Percentiles rank a stretch among this genome's conserved stretches.
phyloP scores from a whole-genome alignment of 768 basidiomycete species.

The Gloeophyllum trabeum region DNA sequence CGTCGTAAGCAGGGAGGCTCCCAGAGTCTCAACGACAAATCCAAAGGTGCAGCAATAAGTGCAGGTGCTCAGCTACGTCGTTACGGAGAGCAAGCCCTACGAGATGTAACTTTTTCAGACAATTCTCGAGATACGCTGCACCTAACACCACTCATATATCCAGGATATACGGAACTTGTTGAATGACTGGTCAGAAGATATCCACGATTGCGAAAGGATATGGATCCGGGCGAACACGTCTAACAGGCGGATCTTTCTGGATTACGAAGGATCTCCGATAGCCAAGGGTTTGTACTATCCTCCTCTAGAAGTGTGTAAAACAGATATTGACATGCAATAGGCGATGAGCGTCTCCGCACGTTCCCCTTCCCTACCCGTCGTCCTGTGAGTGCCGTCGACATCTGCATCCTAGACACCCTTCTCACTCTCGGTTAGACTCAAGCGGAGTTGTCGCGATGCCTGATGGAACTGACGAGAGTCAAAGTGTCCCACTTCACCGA shows the following conservation, averaged over 20 bases:
- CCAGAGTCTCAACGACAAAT: conserved; percentile 84
- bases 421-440: conserved; percentile 49
- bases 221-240: conserved; percentile 86
- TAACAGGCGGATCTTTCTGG: conserved; percentile 83
- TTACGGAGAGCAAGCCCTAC: conserved; percentile 89
- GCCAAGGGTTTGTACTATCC: conserved; percentile 32
- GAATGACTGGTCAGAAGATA: conserved; percentile 79
- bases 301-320: background rate
- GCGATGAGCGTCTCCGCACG: conserved; percentile 71
- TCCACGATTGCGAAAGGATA: conserved; percentile 77
- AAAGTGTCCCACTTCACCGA: conserved; percentile 85
- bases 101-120: conserved; percentile 50
- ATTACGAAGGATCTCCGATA: conserved; percentile 74
- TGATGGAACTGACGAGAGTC: conserved; percentile 72
- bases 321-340: conserved; percentile 11
- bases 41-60: conserved; percentile 88
- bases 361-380: conserved; percentile 96
- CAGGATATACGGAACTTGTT: conserved; percentile 86
- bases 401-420: background rate
- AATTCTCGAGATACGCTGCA: too few relatives aligned
- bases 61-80: conserved; percentile 89
- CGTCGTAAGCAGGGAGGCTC: conserved; percentile 96
- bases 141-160: background rate
- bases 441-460: conserved; percentile 79
- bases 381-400: conserved; percentile 48